A percentile compares a stretch with the other conserved stretches of the same genome.
These are phyloP conservation scores for Agrostemma githago DNA, from an alignment of 148 eudicot genomes.

Conservation along the genomic window DNA sequence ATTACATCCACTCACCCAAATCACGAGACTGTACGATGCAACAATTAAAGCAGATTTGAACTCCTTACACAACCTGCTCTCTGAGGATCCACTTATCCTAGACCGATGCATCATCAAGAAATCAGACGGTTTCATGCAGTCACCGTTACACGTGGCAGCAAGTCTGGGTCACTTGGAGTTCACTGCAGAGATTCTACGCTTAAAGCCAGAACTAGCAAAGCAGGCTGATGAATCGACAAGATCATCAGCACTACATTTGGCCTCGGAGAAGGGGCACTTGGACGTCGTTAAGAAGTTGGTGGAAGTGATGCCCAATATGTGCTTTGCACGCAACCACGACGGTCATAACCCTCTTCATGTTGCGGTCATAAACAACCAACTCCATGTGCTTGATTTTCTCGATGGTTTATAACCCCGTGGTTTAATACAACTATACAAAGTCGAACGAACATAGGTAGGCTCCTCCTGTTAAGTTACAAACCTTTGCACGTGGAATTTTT, in stretches of 20 bases:
- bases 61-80: constrained; percentile 9
- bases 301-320: neutral
- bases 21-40: constrained; percentile 23
- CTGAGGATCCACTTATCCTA: constrained; percentile 26
- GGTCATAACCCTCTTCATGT: constrained; percentile 32
- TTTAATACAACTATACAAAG: no score
- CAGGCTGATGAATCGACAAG: constrained; percentile 21
- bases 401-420: no score
- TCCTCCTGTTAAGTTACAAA: no score
- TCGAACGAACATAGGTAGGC: no score
- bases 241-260: constrained; percentile 37
- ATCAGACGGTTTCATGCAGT: no score
- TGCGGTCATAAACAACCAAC: constrained; percentile 15
- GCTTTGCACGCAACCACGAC: constrained; percentile 15
- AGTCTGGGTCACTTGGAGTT: constrained; percentile 26
- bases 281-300: constrained; percentile 21
- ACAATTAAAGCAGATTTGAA: constrained; percentile 21
- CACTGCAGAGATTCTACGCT: constrained; percentile 14
- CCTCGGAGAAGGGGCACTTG: constrained; percentile 26
- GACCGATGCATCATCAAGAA: no score
- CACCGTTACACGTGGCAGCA: constrained; percentile 27
- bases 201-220: constrained; percentile 28
- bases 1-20: neutral
- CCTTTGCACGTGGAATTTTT: no score
- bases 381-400: constrained; percentile 14